Evolutionary conservation across 345 rosid genomes (phyloP).

Genomic region (Anastatica hierochuntica): DNA sequence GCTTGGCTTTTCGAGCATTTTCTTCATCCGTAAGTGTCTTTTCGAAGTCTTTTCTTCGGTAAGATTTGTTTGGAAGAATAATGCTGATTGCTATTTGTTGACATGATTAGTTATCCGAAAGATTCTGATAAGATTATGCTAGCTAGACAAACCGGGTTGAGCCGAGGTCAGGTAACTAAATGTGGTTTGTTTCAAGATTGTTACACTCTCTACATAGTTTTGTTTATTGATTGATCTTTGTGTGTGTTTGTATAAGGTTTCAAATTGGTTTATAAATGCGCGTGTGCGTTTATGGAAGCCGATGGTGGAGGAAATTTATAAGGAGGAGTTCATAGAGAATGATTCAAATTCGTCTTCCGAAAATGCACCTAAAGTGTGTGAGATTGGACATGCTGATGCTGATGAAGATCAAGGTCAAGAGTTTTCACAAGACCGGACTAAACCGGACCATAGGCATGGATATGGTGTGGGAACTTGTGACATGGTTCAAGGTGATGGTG

Average conservation of each 20-base stretch:
- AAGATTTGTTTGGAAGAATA: not conserved
- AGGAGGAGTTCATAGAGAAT: constrained; percentile 83
- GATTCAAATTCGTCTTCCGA: constrained; percentile 86
- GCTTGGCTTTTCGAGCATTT: constrained; percentile 99
- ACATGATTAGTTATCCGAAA: constrained; percentile 67
- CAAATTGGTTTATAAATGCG: constrained; percentile 99
- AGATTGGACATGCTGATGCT: constrained; percentile 1
- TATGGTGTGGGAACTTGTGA: constrained; percentile 26
- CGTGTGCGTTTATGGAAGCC: constrained; percentile 99
- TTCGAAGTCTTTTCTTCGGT: not conserved
- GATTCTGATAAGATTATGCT: constrained; percentile 94
- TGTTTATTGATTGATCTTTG: not conserved
- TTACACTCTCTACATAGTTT: not conserved
- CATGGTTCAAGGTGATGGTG: constrained; percentile 46
- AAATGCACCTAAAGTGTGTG: constrained; percentile 42
- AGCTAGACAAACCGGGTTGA: constrained; percentile 96
- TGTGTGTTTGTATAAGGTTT: constrained; percentile 39
- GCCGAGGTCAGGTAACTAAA: constrained; percentile 77
- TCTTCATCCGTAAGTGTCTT: constrained; percentile 80
- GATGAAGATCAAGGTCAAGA: constrained; percentile 10
- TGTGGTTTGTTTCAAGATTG: not conserved
- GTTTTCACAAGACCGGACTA: constrained; percentile 34
- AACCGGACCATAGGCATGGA: constrained; percentile 27
- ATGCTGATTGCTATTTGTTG: not conserved
- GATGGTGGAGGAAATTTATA: constrained; percentile 98